Conservation (phyloP, 495 filamentous ascomycete species). For the Daldinia caldariorum region DNA sequence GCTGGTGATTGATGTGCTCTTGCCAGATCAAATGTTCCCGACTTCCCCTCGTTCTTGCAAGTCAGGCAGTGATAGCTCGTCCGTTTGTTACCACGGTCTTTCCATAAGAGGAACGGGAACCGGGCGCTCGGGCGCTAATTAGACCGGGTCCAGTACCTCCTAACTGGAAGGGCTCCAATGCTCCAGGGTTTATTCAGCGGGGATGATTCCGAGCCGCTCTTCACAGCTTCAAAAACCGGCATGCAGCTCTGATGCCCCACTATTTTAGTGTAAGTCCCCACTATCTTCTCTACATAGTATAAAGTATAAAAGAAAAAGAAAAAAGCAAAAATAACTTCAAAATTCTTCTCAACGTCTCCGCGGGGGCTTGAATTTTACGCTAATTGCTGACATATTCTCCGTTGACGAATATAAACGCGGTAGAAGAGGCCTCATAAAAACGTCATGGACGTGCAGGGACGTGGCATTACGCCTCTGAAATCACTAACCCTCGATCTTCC, state of each 20-base stretch:
- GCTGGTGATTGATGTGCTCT: not conserved
- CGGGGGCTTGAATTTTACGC: not conserved
- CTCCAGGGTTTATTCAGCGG: slow-evolving; percentile 30
- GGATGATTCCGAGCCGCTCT: slow-evolving; percentile 34
- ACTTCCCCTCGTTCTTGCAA: slow-evolving; percentile 3
- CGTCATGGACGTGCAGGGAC: slow-evolving; percentile 33
- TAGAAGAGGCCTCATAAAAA: not conserved
- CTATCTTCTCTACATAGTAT: not conserved
- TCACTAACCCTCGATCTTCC: slow-evolving; percentile 66
- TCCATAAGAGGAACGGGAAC: slow-evolving; percentile 27
- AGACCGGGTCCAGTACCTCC: slow-evolving; percentile 19
- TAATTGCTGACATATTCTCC: slow-evolving; percentile 4
- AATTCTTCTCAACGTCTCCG: not conserved
- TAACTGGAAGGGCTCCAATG: slow-evolving; percentile 3
- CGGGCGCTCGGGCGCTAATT: slow-evolving; percentile 35
- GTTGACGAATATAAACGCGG: not conserved
- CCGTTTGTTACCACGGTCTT: slow-evolving; percentile 1
- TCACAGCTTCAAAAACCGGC: not conserved
- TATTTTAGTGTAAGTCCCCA: slow-evolving; percentile 13
- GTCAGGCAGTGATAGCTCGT: not conserved
- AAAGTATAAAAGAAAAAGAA: too few species aligned
- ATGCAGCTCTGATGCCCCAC: slow-evolving; percentile 4
- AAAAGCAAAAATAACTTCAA: slow-evolving; percentile 13
- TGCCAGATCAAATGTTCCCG: not conserved
- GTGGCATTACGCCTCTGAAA: slow-evolving; percentile 47